Evolutionary conservation across 129 eudicot genomes (phyloP), one percentile per base, ranked within the genome.

Genomic region (Saussurea involucrata): DNA sequence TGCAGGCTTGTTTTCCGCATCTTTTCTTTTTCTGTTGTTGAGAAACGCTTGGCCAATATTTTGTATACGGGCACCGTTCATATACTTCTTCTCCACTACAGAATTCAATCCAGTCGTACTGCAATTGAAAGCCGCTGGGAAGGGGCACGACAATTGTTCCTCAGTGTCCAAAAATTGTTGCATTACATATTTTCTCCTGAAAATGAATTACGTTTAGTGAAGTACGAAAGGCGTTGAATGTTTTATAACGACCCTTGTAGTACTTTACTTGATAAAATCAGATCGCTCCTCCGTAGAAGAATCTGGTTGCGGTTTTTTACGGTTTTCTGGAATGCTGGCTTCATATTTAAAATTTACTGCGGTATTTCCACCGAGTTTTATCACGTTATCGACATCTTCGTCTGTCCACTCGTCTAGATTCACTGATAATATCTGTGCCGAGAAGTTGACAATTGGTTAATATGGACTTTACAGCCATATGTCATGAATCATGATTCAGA

Each of bases 371-470:
- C 97, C 98, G 76, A 89, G 77, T 66, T 87, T 87, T 37, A 77
- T 79, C 77, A 94, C 82, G 9, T 78, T 71, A 80, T 91, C 95
- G 72, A 94, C 97, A 86, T 91, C 93, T 49, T 94, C 97, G 66
- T 91, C 82, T 46, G 92, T 87, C 98, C 98, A 94, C 6, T 91
- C 98, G 29, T 94, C 98, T 66, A 94, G 85, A 63, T 87, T 94
- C 84, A 89, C 88, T 8, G 98, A 94, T 49, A 91, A 88, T 58
- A 94, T 92, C 98, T 94, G 80, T 25, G 7, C 20, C 34, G 68
- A 64, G 24, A 73, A 74, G 22, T 68, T 74, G 6, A 74, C 1
- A 27, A 10, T 29, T 44, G 17, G 79, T 66, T 66, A 25, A 33
- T 66, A 25, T n/a, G 24, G 28, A 60, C 13, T 21, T 15, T 60